phyloP scores from a whole-genome alignment of 2,329 filamentous ascomycete genomes.

The Calonectria crousiana region DNA sequence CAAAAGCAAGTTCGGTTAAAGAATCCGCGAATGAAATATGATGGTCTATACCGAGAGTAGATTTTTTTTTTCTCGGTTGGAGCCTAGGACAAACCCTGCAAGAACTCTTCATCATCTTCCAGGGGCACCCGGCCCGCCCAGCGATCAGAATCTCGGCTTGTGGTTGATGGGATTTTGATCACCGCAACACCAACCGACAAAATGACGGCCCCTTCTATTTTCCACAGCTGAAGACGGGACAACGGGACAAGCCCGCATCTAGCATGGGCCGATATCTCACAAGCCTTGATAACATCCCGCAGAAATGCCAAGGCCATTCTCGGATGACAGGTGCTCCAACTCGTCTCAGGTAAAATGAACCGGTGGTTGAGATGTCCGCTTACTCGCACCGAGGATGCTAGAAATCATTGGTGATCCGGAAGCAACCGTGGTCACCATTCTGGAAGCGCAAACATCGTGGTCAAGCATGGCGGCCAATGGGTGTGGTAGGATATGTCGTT shows the following conservation, averaged over 20 bases:
- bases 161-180: slow-evolving; percentile 44
- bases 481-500: slow-evolving; percentile 6
- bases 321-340: slow-evolving; percentile 35
- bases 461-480: slow-evolving; percentile 2
- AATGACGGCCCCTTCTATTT: slow-evolving; percentile 21
- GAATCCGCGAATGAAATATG: slow-evolving; percentile 12
- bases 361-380: slow-evolving; percentile 23
- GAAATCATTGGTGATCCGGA: slow-evolving; percentile 25
- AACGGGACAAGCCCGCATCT: slow-evolving; percentile 29
- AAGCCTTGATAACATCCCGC: slow-evolving; percentile 24
- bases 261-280: slow-evolving; percentile 24
- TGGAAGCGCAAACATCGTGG: slow-evolving; percentile 30
- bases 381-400: slow-evolving; percentile 34
- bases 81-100: slow-evolving; percentile 25
- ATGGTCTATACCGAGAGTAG: slow-evolving; percentile 1
- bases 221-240: slow-evolving; percentile 31
- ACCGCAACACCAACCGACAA: slow-evolving; percentile 21
- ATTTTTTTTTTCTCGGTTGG: slow-evolving; percentile 2
- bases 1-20: background rate
- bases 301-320: slow-evolving; percentile 21
- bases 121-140: slow-evolving; percentile 36
- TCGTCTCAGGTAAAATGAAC: slow-evolving; percentile 43
- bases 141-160: slow-evolving; percentile 39
- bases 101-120: slow-evolving; percentile 33
- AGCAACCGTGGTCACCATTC: slow-evolving; percentile 33